Evolutionary conservation across 192 early-diverging fungal species (phyloP), one percentile per base, ranked within the genome.

Genomic region (Rhizoclosmatium sp.): DNA sequence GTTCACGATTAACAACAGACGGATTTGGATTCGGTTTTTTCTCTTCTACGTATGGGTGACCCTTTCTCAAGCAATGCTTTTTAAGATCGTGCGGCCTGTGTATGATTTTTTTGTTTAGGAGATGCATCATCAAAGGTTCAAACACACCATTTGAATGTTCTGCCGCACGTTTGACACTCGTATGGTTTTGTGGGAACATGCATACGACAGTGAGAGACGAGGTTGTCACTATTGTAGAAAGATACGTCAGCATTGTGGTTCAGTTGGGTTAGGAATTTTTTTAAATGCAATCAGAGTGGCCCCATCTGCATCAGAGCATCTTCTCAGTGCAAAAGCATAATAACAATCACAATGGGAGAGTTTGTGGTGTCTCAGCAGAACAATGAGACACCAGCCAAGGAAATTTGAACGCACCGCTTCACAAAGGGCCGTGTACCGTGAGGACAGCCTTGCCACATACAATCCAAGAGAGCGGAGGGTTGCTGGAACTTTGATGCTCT

Each of bases 151-250:
- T 76, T 76, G 64, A 76, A 76, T 19, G 21, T 39, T 9, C 14
- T 46, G 21, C 51, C 47, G 75, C 75, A 76, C 19, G 65, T 64
- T 4, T 10, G 59, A 84, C 96, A 98, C 44, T 81, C 81, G 84
- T 95, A 89, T 16, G 95, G 94, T 82, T 97, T 96, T 51, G 93
- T 88, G 12, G 93, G 90, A 2, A 98, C 93, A 83, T 98, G 96
- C 46, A 94, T 92, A 69, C 96, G 89, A 74, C 96, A 76, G 69
- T 49, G 87, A 77, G 39, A 44, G 12, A 76, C 61, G 39, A 76
- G 40, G 49, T 76, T 39, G 47, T 76, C 69, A 10, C 67, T 5
- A 14, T 69, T 75, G 14, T 58, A 64, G 41, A 75, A 75, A 2
- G 73, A 46, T 40, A 58, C 12, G n/a, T 75, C 73, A 7, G 46